Conservation (phyloP, 2,329 filamentous ascomycete genomes). For the Monilinia laxa region DNA sequence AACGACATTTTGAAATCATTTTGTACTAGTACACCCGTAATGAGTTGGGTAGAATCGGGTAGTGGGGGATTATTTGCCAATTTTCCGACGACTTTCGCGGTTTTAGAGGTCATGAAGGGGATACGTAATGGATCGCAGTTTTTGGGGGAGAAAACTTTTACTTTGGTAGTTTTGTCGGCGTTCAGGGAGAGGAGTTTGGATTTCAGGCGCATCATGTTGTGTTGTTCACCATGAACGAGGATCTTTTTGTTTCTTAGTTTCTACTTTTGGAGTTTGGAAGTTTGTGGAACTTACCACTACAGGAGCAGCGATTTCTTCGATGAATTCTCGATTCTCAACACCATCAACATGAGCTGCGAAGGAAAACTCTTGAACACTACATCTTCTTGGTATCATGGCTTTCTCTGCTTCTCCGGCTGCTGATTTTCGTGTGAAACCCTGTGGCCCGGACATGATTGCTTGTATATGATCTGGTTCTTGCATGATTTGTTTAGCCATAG, state of each 20-base stretch:
- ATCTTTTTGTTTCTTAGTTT: slow-evolving; percentile 57
- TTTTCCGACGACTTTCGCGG: slow-evolving; percentile 93
- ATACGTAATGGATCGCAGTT: slow-evolving; percentile 96
- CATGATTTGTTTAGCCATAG: slow-evolving; percentile 95
- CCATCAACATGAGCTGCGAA: slow-evolving; percentile 98
- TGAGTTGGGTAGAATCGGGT: slow-evolving; percentile 54
- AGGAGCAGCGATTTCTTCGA: slow-evolving; percentile 87
- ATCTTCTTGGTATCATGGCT: slow-evolving; percentile 86
- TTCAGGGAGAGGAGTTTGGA: slow-evolving; percentile 94
- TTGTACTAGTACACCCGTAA: slow-evolving; percentile 90
- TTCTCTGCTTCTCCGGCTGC: slow-evolving; percentile 72
- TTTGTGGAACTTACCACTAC: slow-evolving; percentile 72
- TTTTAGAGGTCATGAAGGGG: slow-evolving; percentile 92
- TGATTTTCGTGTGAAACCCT: slow-evolving; percentile 58
- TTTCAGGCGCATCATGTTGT: slow-evolving; percentile 97
- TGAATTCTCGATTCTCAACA: slow-evolving; percentile 92
- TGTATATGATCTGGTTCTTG: slow-evolving; percentile 94
- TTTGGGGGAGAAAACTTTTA: slow-evolving; percentile 89
- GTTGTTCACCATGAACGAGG: slow-evolving; percentile 92
- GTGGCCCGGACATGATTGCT: slow-evolving; percentile 82
- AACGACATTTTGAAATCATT: slow-evolving; percentile 97
- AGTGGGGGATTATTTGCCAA: slow-evolving; percentile 74
- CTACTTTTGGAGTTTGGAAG: neutral
- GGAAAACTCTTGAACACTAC: slow-evolving; percentile 89
- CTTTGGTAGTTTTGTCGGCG: slow-evolving; percentile 70